Evolutionary conservation across 331 rosid species (phyloP).

Genomic region (Cydonia oblonga): DNA sequence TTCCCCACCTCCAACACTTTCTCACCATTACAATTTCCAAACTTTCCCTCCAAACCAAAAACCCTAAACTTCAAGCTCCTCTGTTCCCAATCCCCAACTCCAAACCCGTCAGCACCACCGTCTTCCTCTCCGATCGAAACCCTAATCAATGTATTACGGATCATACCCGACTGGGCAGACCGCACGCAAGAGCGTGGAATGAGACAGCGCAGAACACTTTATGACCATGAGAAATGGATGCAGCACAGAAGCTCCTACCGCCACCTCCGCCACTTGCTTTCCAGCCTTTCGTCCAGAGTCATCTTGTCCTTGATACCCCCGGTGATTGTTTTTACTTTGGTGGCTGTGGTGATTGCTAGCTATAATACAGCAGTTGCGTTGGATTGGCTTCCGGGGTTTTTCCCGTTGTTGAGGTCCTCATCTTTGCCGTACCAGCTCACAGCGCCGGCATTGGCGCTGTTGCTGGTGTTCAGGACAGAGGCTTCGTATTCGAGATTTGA

Average conservation of each 20-base stretch:
- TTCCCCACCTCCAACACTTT: constrained; percentile 30
- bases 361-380: constrained; percentile 50
- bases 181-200: constrained; percentile 57
- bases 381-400: constrained; percentile 44
- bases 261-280: constrained; percentile 58
- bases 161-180: constrained; percentile 85
- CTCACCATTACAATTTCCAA: constrained; percentile 1
- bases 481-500: constrained; percentile 73
- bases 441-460: constrained; percentile 76
- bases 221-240: constrained; percentile 55
- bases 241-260: constrained; percentile 77
- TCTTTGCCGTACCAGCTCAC: constrained; percentile 78
- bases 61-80: constrained; percentile 13
- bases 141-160: constrained; percentile 26
- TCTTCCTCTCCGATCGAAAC: constrained; percentile 12
- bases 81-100: constrained; percentile 13
- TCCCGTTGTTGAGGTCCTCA: constrained; percentile 50
- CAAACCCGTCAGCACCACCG: background rate
- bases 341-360: constrained; percentile 46
- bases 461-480: constrained; percentile 78
- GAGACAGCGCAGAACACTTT: constrained; percentile 40
- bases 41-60: constrained; percentile 21
- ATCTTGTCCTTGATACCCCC: constrained; percentile 67
- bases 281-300: constrained; percentile 73
- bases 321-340: constrained; percentile 50